Conservation (phyloP, 331 rosid genomes). For the Quercus lobata region DNA sequence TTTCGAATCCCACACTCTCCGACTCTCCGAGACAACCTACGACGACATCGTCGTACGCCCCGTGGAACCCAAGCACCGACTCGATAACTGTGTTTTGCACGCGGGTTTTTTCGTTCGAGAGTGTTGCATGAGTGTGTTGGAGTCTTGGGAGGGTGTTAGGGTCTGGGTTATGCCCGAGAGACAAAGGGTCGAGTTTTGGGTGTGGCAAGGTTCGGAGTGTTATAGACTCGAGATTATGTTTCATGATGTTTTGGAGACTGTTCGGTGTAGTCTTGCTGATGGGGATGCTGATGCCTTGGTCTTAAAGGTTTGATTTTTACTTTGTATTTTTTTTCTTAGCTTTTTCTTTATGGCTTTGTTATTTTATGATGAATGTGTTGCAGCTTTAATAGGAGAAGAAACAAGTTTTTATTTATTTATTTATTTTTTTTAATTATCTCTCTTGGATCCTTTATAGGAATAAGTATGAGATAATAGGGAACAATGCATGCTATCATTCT, state of each 20-base stretch:
- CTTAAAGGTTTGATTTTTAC: constrained; percentile 44
- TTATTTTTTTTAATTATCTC: neutral
- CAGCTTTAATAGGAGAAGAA: neutral
- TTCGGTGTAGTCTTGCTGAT: constrained; percentile 40
- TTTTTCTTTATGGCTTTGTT: neutral
- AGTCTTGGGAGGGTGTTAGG: constrained; percentile 59
- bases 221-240: constrained; percentile 62
- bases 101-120: constrained; percentile 49
- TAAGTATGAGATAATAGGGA: neutral
- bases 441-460: neutral
- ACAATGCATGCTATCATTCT: neutral
- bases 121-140: constrained; percentile 42
- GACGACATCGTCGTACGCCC: constrained; percentile 68
- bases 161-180: constrained; percentile 80
- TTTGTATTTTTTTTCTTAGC: neutral
- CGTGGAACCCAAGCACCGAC: constrained; percentile 27
- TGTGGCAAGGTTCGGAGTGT: constrained; percentile 31
- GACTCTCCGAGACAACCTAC: constrained; percentile 27
- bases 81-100: constrained; percentile 34
- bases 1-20: constrained; percentile 49
- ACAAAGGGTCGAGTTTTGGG: constrained; percentile 61
- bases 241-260: constrained; percentile 65
- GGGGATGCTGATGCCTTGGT: constrained; percentile 46
- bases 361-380: neutral
- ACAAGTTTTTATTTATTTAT: neutral